phyloP scores from a whole-genome alignment of 352 stramenopile genomes.

The Elongisporangium anandrum region DNA sequence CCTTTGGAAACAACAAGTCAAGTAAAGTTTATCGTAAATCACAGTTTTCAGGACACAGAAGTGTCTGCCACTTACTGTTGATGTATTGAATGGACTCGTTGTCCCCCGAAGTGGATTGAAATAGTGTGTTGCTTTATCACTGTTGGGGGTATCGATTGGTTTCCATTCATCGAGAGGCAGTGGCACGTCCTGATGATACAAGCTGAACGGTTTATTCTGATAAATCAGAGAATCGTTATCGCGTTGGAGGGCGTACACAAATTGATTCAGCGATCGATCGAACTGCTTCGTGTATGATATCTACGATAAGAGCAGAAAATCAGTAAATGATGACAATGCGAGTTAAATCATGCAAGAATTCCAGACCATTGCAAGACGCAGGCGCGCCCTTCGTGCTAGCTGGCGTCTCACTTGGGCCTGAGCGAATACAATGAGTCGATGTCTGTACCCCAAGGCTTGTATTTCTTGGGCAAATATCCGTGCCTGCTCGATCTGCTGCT shows the following conservation, averaged over 20 bases:
- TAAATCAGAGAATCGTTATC: conserved; percentile 8
- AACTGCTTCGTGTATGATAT: conserved; percentile 42
- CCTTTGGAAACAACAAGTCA: conserved; percentile 5
- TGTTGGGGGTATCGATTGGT: background rate
- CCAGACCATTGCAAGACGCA: conserved; percentile 29
- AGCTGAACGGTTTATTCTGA: conserved; percentile 31
- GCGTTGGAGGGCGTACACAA: conserved; percentile 33
- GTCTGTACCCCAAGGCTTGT: background rate
- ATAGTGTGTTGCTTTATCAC: conserved; percentile 9
- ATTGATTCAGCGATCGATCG: conserved; percentile 13
- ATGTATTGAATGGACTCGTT: conserved; percentile 32
- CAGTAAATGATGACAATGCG: too few relatives aligned
- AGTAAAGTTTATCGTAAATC: too few relatives aligned
- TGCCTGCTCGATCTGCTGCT: background rate
- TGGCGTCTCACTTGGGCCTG: conserved; percentile 29
- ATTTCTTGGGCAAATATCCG: background rate
- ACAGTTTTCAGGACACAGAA: too few relatives aligned
- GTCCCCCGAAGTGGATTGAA: conserved; percentile 41
- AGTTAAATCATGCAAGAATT: conserved; percentile 1
- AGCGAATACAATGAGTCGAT: conserved; percentile 13
- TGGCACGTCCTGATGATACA: conserved; percentile 39
- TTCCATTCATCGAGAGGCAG: conserved; percentile 46
- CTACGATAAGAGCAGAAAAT: conserved; percentile 10
- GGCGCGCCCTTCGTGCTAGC: conserved; percentile 25
- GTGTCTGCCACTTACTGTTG: conserved; percentile 1